Conservation (phyloP, 768 basidiomycete genomes). For the Tulasnella calospora region DNA sequence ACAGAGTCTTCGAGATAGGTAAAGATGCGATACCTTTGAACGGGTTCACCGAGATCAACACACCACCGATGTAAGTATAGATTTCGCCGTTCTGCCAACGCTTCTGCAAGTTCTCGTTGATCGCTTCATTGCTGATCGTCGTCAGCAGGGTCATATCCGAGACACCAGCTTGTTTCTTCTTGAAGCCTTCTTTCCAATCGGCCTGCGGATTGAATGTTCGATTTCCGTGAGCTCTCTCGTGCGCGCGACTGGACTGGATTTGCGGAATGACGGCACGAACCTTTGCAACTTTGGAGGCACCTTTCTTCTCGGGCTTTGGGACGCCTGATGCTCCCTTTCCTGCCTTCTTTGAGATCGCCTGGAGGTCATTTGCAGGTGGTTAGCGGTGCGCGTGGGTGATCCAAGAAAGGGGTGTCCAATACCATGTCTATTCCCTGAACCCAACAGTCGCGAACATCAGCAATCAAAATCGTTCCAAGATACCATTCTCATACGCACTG, state of each 20-base stretch:
- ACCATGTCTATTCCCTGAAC: background rate
- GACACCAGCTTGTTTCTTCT: conserved; percentile 98
- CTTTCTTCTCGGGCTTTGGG: conserved; percentile 49
- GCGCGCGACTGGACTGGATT: background rate
- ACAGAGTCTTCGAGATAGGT: background rate
- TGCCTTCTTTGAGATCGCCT: conserved; percentile 88
- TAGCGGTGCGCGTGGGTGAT: background rate
- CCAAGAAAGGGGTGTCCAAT: background rate
- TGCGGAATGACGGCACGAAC: conserved; percentile 38
- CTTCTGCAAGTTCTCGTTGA: conserved; percentile 98
- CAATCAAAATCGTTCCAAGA: background rate
- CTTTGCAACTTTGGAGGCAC: conserved; percentile 64
- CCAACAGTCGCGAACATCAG: background rate
- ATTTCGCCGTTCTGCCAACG: conserved; percentile 94
- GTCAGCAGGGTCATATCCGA: conserved; percentile 97
- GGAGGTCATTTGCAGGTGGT: background rate
- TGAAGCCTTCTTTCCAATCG: conserved; percentile 99
- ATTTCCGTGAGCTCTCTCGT: conserved; percentile 23
- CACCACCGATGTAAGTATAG: conserved; percentile 98
- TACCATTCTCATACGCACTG: background rate
- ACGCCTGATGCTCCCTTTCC: conserved; percentile 71
- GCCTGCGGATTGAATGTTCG: conserved; percentile 52
- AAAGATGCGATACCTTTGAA: conserved; percentile 63
- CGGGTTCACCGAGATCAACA: conserved; percentile 98
- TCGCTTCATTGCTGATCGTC: conserved; percentile 93